Conservation (phyloP, 2,329 filamentous ascomycete genomes). For the Xylariales sp. region DNA sequence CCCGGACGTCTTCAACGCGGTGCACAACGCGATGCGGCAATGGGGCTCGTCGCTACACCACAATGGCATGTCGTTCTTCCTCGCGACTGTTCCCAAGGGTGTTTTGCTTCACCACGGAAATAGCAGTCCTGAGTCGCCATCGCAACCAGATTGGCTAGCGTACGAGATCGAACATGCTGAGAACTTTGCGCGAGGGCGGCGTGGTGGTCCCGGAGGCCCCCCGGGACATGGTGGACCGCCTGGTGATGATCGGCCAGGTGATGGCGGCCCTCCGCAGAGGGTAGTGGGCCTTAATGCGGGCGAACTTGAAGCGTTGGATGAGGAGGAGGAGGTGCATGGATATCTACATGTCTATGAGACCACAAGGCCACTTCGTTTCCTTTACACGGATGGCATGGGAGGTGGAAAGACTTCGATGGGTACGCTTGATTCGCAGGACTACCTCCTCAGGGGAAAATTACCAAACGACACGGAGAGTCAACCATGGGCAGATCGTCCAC, state of each 20-base stretch:
- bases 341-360: slow-evolving; percentile 52
- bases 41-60: slow-evolving; percentile 59
- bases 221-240: background rate
- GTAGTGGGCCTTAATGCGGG: background rate
- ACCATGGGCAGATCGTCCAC: background rate
- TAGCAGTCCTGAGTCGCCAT: slow-evolving; percentile 32
- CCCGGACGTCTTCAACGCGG: slow-evolving; percentile 56
- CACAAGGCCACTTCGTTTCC: slow-evolving; percentile 39
- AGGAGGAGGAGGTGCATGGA: slow-evolving; percentile 24
- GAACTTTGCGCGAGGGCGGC: slow-evolving; percentile 38
- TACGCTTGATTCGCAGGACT: slow-evolving; percentile 50
- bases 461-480: background rate
- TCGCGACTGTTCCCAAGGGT: slow-evolving; percentile 48
- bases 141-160: slow-evolving; percentile 54
- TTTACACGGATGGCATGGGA: slow-evolving; percentile 56
- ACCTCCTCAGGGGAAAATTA: slow-evolving; percentile 33
- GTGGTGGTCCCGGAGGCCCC: background rate
- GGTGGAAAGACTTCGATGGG: slow-evolving; percentile 50
- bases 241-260: background rate
- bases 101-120: slow-evolving; percentile 56
- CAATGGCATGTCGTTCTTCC: slow-evolving; percentile 59
- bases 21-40: slow-evolving; percentile 58
- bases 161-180: slow-evolving; percentile 61
- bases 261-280: background rate
- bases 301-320: background rate